Evolutionary conservation across 495 filamentous ascomycete species (phyloP).

Genomic region (Trichoderma virens): DNA sequence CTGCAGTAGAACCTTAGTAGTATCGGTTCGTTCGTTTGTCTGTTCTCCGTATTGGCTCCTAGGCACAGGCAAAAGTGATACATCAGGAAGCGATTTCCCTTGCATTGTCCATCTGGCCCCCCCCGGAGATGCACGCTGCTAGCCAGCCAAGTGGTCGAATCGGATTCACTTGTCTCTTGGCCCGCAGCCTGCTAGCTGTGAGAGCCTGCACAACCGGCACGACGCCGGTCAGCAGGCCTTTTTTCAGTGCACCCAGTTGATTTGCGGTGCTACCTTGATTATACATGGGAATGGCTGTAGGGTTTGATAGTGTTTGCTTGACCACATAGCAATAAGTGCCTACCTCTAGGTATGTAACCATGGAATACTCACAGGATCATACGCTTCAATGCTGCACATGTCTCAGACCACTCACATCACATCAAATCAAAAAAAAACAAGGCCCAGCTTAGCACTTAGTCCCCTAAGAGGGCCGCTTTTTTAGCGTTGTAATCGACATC

Average conservation of each 20-base stretch:
- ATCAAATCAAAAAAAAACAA: background rate
- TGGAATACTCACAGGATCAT: no score
- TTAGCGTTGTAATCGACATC: background rate
- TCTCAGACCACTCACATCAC: background rate
- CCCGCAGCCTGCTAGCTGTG: background rate
- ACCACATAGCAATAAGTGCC: no score
- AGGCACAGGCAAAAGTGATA: background rate
- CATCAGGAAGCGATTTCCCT: background rate
- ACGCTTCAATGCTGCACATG: no score
- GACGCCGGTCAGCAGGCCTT: background rate
- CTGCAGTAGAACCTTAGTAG: no score
- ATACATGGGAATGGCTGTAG: no score
- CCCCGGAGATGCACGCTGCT: background rate
- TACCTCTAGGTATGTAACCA: no score
- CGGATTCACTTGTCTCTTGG: background rate
- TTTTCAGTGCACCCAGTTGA: background rate
- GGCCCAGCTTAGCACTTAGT: no score
- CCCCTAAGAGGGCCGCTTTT: background rate
- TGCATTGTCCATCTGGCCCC: background rate
- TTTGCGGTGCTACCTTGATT: no score
- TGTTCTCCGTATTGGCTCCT: no score
- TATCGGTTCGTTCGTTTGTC: no score
- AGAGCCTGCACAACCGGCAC: background rate
- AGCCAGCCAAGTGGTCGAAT: conserved; percentile 6
- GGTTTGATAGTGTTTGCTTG: no score